Base-by-base conservation (phyloP, 2,329 filamentous ascomycete genomes). In the Phaeosphaeria sp. region DNA sequence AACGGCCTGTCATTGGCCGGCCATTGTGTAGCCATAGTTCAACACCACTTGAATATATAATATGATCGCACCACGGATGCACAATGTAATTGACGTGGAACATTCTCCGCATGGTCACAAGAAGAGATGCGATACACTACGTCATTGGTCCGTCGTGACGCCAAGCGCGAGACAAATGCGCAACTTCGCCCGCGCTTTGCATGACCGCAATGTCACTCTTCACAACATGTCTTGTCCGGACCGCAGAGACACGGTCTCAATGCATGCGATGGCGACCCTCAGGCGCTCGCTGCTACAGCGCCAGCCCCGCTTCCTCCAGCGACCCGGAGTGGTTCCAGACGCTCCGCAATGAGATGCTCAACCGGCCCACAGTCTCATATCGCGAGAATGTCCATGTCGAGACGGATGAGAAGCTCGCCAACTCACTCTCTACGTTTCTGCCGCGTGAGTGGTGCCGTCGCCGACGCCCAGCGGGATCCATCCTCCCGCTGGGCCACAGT, bases 401-500 rank as follows among this genome's bases (percentile, higher is more conserved):
- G 82, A 25, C 89, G 23, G 56, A 88, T 0, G 82, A 88, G 75
- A 86, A 91, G 46, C 84, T 96, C 47, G 81, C 83, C 63, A 79
- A 87, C 9, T 65, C 71, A 2, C 63, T 77, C 2, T 41, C 41
- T 4, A 62, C 65, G 9, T 72, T 71, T 36, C 36, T 74, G 1
- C 70, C 65, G 21, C 44, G 22, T 10, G 50, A 59, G 21, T 58
- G 53, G 55, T 44, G 59, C 61, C 22, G 63, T 64, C 49, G 48
- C 13, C 33, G 41, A 1, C 6, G 22, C 23, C 5, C 21, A 7
- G 39, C 36, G 13, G 39, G 46, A 7, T 77, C 46, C 9, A 13
- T 60, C 17, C 78, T 90, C 6, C 87, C 89, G 0, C 82, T 85
- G 27, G 90, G 89, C 36, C 89, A 96, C 74, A 93, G 97, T 75